Base-by-base conservation (phyloP, 345 rosid species). In the Punica granatum region DNA sequence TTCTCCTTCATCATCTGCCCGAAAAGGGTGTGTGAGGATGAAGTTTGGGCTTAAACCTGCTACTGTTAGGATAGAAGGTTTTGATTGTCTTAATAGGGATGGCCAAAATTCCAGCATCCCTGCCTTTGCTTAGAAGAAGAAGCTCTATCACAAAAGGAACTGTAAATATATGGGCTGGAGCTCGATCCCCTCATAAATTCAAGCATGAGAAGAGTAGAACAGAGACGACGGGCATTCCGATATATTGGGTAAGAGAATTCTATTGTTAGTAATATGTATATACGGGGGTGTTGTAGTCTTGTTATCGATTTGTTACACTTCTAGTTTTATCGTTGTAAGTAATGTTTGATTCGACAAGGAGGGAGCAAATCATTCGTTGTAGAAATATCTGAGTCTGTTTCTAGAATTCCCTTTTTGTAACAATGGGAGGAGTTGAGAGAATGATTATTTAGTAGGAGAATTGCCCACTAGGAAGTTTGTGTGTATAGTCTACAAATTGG, bases 51-150 rank as follows among this genome's bases (percentile, higher is more conserved):
- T 80, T 30, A 91, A 88, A 73, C 86, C 91, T 4, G 96, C 93
- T 7, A 82, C 92, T 9, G 96, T 91, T 94, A 91, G 97, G 82
- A 92, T 94, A 86, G 99, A 94, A 91, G 99, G 99, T 69, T 94
- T 94, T 56, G 92, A 91, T 82, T 94, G 99, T 86, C 95, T 94
- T 73, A 86, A 84, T 84, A 89, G 97, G 86, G 97, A 94, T 74
- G 81, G 85, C 80, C 91, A 84, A 41, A 91, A 79, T 84, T 88
- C 97, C n/a, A 84, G 96, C 90, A 85, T 94, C 90, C 89, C 97
- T 68, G 97, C 99, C 64, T 72, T 91, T 92, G 99, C 99, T 16
- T 94, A n/a, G n/a, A n/a, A 91, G 88, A 73, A 75, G 42, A 43
- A 34, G 65, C 64, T 76, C 72, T 67, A 36, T 51, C 73, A 60